These are phyloP conservation scores for Stygiomarasmius scandens DNA, from an alignment of 1,284 basidiomycete genomes.

Conservation along the genomic window DNA sequence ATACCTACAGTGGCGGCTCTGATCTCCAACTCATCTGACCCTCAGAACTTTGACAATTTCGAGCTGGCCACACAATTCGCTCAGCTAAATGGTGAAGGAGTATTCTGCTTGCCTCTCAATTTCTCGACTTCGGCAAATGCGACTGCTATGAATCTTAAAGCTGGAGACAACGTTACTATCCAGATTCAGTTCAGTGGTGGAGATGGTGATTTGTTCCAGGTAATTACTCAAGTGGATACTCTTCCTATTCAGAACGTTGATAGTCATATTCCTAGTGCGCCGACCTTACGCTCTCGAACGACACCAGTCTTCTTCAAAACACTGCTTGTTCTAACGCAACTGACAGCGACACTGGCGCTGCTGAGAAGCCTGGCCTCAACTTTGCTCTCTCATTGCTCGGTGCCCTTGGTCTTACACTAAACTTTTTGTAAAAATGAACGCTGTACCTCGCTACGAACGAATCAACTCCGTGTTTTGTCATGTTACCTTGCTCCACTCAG, in stretches of 20 bases:
- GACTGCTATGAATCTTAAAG: constrained; percentile 41
- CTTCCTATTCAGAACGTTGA: too few relatives aligned
- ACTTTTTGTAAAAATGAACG: background rate
- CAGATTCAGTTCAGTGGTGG: constrained; percentile 66
- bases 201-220: constrained; percentile 72
- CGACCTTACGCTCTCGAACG: constrained; percentile 65
- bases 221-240: too few relatives aligned
- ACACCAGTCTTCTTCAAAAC: constrained; percentile 36
- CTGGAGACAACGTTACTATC: constrained; percentile 62
- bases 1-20: constrained; percentile 48
- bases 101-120: constrained; percentile 64
- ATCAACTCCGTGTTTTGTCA: too few relatives aligned
- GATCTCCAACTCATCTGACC: constrained; percentile 58
- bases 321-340: constrained; percentile 22
- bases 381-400: constrained; percentile 1
- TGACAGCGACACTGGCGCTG: background rate
- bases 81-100: constrained; percentile 53
- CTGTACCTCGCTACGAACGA: too few relatives aligned
- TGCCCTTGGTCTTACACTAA: background rate
- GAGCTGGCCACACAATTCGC: constrained; percentile 56
- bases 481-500: too few relatives aligned
- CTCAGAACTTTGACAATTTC: constrained; percentile 64
- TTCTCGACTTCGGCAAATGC: constrained; percentile 48
- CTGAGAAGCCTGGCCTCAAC: background rate
- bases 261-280: constrained; percentile 59